A percentile compares a stretch with the other conserved stretches of the same genome.
phyloP scores from a whole-genome alignment of 2,329 filamentous ascomycete genomes.

The Neurospora sp. region DNA sequence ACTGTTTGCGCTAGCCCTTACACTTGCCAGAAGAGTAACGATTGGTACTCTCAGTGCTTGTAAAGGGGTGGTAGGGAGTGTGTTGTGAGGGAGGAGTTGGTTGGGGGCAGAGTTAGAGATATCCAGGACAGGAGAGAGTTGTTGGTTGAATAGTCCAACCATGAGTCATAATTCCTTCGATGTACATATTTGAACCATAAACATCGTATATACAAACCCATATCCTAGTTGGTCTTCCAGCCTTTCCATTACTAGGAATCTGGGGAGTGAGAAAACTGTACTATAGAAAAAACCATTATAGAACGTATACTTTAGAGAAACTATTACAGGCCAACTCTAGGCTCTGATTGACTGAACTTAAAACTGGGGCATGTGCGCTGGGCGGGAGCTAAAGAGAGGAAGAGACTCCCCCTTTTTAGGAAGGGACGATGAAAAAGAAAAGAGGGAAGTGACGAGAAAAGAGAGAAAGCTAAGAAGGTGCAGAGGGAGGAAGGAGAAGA shows the following conservation, averaged over 20 bases:
- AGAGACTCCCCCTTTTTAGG: too few relatives aligned
- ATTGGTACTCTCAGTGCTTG: slow-evolving; percentile 33
- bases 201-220: background rate
- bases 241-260: background rate
- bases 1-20: slow-evolving; percentile 25
- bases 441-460: too few relatives aligned
- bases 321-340: too few relatives aligned
- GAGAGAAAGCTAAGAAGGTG: too few relatives aligned
- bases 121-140: background rate
- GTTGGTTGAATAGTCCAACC: background rate
- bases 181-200: background rate
- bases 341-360: too few relatives aligned
- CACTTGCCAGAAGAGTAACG: slow-evolving; percentile 29
- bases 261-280: too few relatives aligned
- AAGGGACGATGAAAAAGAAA: too few relatives aligned
- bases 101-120: background rate
- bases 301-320: too few relatives aligned
- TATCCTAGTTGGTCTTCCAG: background rate
- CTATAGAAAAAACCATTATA: too few relatives aligned
- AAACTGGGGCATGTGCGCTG: too few relatives aligned
- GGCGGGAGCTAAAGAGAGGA: too few relatives aligned
- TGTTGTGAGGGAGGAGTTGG: background rate
- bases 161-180: background rate
- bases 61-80: slow-evolving; percentile 10
- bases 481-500: too few relatives aligned